A percentile compares a stretch with the other conserved stretches of the same genome.
These are phyloP conservation scores for Trypanosoma avium DNA, from an alignment of 208 protist genomes.

Conservation along the genomic window DNA sequence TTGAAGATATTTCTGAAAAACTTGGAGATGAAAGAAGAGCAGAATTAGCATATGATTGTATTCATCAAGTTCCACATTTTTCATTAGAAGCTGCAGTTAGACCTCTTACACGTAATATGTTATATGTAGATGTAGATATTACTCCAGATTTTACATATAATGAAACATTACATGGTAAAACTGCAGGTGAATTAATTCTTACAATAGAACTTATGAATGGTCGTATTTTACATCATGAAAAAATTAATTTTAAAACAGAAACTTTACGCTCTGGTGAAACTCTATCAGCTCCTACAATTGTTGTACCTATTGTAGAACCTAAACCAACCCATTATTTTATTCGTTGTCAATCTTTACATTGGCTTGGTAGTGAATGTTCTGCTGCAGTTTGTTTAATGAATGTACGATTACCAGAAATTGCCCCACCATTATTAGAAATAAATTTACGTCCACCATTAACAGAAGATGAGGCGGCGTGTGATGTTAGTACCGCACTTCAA, in stretches of 20 bases:
- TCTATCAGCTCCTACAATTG: conserved; percentile 88
- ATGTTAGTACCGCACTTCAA: conserved; percentile 75
- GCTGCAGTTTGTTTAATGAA: conserved; percentile 94
- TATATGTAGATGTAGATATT: conserved; percentile 96
- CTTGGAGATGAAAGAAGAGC: conserved; percentile 81
- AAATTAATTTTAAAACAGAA: conserved; percentile 25
- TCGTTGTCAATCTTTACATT: conserved; percentile 88
- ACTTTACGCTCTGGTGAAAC: conserved; percentile 66
- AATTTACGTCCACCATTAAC: conserved; percentile 58
- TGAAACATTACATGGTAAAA: conserved; percentile 86
- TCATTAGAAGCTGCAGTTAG: conserved; percentile 89
- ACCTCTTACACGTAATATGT: conserved; percentile 95
- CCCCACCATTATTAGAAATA: conserved; percentile 64
- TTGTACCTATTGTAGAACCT: conserved; percentile 97
- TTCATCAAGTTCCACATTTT: conserved; percentile 96
- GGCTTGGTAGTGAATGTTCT: conserved; percentile 69
- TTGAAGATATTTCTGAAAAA: conserved; percentile 94
- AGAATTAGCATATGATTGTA: conserved; percentile 84
- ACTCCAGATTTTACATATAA: conserved; percentile 96
- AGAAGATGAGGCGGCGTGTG: conserved; percentile 62
- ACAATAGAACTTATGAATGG: conserved; percentile 95
- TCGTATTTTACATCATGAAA: conserved; percentile 97
- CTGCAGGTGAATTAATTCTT: conserved; percentile 93
- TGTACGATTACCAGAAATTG: conserved; percentile 86
- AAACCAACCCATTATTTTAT: conserved; percentile 96